phyloP scores from a whole-genome alignment of 441 rosid genomes.

The Syzygium syzygioides region DNA sequence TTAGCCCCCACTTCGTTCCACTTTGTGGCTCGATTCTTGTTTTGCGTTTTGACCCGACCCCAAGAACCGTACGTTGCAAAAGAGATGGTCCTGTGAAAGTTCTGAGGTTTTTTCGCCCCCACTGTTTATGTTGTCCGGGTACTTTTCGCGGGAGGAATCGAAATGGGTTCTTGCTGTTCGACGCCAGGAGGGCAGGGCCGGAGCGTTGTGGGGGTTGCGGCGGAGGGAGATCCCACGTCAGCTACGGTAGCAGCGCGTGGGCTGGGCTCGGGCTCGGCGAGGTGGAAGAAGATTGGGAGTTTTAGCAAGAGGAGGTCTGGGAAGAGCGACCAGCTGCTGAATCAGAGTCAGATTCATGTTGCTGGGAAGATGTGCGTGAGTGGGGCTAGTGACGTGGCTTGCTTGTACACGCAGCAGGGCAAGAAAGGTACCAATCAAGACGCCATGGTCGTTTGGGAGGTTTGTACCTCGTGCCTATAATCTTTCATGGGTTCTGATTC shows the following conservation, averaged over 20 bases:
- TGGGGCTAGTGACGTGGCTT: conserved; percentile 42
- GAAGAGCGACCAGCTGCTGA: neutral
- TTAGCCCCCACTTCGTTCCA: neutral
- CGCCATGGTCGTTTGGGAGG: conserved; percentile 78
- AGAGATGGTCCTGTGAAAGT: neutral
- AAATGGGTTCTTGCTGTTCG: conserved; percentile 20
- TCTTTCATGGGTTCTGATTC: neutral
- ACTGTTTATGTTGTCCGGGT: neutral
- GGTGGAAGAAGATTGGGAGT: conserved; percentile 15
- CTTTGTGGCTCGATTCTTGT: neutral
- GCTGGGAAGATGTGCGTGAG: conserved; percentile 35
- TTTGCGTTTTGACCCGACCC: neutral
- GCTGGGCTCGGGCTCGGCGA: neutral
- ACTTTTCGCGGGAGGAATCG: neutral
- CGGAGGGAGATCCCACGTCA: neutral
- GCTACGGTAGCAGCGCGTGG: neutral
- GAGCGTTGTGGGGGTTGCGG: neutral
- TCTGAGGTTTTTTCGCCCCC: neutral
- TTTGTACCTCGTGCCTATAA: conserved; percentile 11
- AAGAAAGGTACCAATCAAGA: conserved; percentile 77
- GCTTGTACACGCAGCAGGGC: conserved; percentile 73
- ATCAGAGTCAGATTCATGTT: conserved; percentile 8
- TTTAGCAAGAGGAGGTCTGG: conserved; percentile 4
- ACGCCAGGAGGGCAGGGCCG: conserved; percentile 1
- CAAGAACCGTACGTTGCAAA: neutral